Evolutionary conservation across 2,329 filamentous ascomycete species (phyloP).

Genomic region (Ophiocordyceps unilateralis): DNA sequence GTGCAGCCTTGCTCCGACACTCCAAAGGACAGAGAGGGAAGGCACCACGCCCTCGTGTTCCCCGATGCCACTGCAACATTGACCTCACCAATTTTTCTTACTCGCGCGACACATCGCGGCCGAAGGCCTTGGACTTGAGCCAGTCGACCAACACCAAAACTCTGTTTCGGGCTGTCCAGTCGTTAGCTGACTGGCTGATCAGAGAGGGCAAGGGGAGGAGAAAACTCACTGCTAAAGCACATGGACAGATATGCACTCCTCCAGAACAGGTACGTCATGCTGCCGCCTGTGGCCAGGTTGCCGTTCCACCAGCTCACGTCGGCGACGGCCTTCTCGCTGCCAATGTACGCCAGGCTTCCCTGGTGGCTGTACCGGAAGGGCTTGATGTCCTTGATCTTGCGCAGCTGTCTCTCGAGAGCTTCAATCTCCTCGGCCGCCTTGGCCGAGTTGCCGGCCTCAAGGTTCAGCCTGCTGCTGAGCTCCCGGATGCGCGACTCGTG

Average conservation of each 20-base stretch:
- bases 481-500: conserved; percentile 61
- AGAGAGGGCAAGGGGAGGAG: not conserved
- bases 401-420: conserved; percentile 67
- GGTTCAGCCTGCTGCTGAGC: conserved; percentile 45
- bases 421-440: conserved; percentile 62
- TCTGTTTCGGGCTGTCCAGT: conserved; percentile 62
- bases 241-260: conserved; percentile 95
- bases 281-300: conserved; percentile 85
- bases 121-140: conserved; percentile 93
- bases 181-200: conserved; percentile 4
- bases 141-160: conserved; percentile 87
- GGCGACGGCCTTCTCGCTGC: conserved; percentile 91
- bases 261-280: conserved; percentile 96
- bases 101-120: conserved; percentile 81
- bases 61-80: not conserved
- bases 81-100: conserved; percentile 20
- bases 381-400: conserved; percentile 83
- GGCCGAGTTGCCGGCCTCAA: conserved; percentile 47
- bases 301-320: conserved; percentile 96
- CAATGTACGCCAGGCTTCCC: conserved; percentile 92
- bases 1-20: conserved; percentile 1
- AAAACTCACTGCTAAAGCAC: conserved; percentile 92
- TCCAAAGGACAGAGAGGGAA: conserved; percentile 1
- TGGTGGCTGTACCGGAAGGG: conserved; percentile 98
- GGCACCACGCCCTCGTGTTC: not conserved